phyloP scores from a whole-genome alignment of 2,329 filamentous ascomycete genomes.

The Chaetomiaceae sp. region DNA sequence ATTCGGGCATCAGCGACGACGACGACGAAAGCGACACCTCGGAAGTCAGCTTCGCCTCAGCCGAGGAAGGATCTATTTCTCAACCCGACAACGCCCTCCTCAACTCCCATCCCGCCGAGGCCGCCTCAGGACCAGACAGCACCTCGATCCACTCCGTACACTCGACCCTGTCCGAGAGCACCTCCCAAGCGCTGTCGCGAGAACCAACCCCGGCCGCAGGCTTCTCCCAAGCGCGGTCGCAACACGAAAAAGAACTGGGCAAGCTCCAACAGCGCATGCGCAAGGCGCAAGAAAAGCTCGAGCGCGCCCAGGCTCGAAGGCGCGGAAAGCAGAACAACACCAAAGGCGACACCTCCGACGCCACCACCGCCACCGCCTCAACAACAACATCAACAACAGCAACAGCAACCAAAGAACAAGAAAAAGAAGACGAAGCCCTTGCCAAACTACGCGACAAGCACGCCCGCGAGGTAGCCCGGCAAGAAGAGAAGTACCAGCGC shows the following conservation, averaged over 20 bases:
- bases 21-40: constrained; percentile 43
- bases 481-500: constrained; percentile 61
- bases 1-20: constrained; percentile 29
- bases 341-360: constrained; percentile 27
- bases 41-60: constrained; percentile 47
- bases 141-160: constrained; percentile 31
- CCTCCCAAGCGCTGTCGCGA: constrained; percentile 13
- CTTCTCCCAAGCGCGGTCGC: constrained; percentile 23
- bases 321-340: constrained; percentile 36
- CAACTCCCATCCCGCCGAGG: constrained; percentile 3
- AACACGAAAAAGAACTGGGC: constrained; percentile 59
- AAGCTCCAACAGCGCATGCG: constrained; percentile 58
- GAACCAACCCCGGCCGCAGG: constrained; percentile 23
- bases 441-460: constrained; percentile 61
- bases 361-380: background rate
- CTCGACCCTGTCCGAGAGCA: constrained; percentile 35
- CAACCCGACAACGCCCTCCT: constrained; percentile 1
- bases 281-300: constrained; percentile 60
- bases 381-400: background rate
- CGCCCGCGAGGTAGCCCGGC: constrained; percentile 58
- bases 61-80: constrained; percentile 36
- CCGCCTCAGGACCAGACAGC: constrained; percentile 21
- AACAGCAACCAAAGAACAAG: background rate
- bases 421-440: constrained; percentile 47
- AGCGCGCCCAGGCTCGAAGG: constrained; percentile 38